Percentiles rank a stretch among this genome's conserved stretches.
Evolutionary conservation across 1,284 basidiomycete genomes (phyloP).

Genomic region (Blastosporella zonata): DNA sequence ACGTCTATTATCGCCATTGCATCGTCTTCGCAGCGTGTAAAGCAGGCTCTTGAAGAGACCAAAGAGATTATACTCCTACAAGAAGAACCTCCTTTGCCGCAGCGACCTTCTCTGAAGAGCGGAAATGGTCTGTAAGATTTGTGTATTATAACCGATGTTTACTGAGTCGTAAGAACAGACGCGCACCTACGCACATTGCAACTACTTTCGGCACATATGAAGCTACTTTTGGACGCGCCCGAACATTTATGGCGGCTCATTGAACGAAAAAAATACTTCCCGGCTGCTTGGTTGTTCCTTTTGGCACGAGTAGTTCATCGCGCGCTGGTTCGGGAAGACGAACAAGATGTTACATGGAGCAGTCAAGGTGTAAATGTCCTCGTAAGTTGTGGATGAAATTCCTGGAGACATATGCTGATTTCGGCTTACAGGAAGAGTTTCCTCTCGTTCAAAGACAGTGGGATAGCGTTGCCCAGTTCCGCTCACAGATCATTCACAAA

Average conservation of each 20-base stretch:
- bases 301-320: constrained; percentile 80
- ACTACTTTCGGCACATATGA: constrained; percentile 81
- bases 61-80: constrained; percentile 50
- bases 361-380: constrained; percentile 60
- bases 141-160: no score
- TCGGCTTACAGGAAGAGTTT: constrained; percentile 60
- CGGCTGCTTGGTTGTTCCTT: constrained; percentile 84
- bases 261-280: constrained; percentile 72
- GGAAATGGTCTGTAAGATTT: constrained; percentile 43
- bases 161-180: constrained; percentile 34
- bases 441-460: constrained; percentile 87
- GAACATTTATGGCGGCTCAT: constrained; percentile 86
- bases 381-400: constrained; percentile 35
- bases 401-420: background rate
- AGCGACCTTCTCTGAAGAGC: constrained; percentile 36
- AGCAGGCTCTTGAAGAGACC: constrained; percentile 58
- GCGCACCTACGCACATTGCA: constrained; percentile 67
- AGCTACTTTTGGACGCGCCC: constrained; percentile 83
- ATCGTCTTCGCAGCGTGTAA: constrained; percentile 60
- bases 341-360: constrained; percentile 60
- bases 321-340: constrained; percentile 56
- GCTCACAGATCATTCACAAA: constrained; percentile 80
- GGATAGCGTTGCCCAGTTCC: constrained; percentile 82
- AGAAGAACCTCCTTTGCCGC: constrained; percentile 40
- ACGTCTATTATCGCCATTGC: constrained; percentile 81